Base-by-base conservation (phyloP, 2,329 filamentous ascomycete species). In the Sclerotinia borealis region DNA sequence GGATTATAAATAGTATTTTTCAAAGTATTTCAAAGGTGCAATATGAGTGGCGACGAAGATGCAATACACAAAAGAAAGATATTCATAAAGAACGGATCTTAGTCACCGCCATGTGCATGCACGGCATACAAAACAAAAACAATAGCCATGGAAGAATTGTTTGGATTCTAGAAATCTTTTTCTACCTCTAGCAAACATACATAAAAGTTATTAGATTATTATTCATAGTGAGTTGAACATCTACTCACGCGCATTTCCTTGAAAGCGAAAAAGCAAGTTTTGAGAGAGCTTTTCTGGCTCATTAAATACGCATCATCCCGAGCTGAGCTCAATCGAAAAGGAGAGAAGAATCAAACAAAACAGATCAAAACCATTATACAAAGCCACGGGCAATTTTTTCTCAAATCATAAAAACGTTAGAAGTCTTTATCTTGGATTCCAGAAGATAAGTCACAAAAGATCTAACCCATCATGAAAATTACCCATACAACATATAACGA, bases 401-500 rank as follows among this genome's bases (percentile, higher is more conserved):
- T 5, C 11, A 17, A 25, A 9, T 39, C 8, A 11, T 10, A 27
- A 54, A 19, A 2, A 6, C 8, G 9, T n/a, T n/a, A 7, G 22
- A 27, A 10, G 13, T 25, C 4, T 34, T 8, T 45, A 55, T 3
- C 29, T 10, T 39, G 22, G 27, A 39, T 9, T 6, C 7, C 2
- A 11, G 27, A 11, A n/a, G 9, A 45, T 2, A 34, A 56, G 13
- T 9, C 1, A 17, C n/a, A 7, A 19, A 19, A 34, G 2, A 34
- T 19, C 8, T n/a, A n/a, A n/a, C 1, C 7, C 4, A 34, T 15
- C n/a, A 56, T 56, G 54, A 45, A 56, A n/a, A 56, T 56, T 4
- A 56, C 39, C n/a, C 54, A 56, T 17, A 56, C 39, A 56, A 56
- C 54, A 7, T 56, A 56, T 11, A 45, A 56, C 27, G 54, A 45